A percentile compares a stretch with the other conserved stretches of the same genome.
Evolutionary conservation across 148 eudicot species (phyloP).

Genomic region (Selenicereus undatus): DNA sequence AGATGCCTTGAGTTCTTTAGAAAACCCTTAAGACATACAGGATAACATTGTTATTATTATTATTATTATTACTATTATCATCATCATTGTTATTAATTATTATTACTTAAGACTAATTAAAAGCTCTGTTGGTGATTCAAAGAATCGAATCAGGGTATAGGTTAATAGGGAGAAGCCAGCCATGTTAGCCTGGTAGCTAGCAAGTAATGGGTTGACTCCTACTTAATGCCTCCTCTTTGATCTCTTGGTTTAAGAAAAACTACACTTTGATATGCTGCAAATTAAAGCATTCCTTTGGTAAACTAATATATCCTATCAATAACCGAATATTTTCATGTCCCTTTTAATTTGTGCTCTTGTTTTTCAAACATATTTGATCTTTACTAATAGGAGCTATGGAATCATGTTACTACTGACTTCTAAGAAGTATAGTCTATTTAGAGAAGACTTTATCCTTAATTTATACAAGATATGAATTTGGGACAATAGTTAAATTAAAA

Average conservation of each 20-base stretch:
- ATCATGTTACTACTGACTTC: no score
- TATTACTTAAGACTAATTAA: background rate
- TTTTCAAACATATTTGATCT: no score
- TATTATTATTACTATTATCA: no score
- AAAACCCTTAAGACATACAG: background rate
- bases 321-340: background rate
- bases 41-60: background rate
- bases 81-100: background rate
- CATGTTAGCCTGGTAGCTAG: background rate
- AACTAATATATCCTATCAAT: background rate
- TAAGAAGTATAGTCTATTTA: no score
- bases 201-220: background rate
- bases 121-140: background rate
- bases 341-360: no score
- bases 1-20: background rate
- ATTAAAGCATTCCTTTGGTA: background rate
- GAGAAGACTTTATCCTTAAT: no score
- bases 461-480: no score
- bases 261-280: background rate
- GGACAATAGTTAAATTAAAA: no score
- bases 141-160: conserved; percentile 11
- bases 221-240: background rate
- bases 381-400: no score
- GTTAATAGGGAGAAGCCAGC: conserved; percentile 12
- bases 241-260: background rate